A percentile compares a stretch with the other conserved stretches of the same genome.
phyloP scores from a whole-genome alignment of 1,284 basidiomycete genomes.

The Apiotrichum mycotoxinovorans region DNA sequence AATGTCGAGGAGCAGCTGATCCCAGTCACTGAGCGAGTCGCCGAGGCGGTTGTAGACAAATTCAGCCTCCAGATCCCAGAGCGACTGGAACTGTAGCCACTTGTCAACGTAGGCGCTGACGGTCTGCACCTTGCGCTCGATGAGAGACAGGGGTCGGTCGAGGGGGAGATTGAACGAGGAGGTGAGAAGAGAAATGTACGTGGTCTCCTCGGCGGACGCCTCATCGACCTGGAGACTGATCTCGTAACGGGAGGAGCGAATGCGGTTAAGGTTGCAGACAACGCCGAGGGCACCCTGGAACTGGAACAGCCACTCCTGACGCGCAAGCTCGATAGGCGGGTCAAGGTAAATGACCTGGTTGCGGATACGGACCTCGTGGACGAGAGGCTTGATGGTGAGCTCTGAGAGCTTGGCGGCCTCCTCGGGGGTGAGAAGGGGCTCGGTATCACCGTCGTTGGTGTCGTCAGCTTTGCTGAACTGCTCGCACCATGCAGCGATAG shows the following conservation, averaged over 20 bases:
- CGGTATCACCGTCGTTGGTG: conserved; percentile 68
- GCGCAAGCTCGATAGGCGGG: conserved; percentile 91
- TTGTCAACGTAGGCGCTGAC: conserved; percentile 88
- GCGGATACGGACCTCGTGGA: conserved; percentile 94
- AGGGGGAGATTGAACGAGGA: conserved; percentile 71
- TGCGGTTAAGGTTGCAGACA: conserved; percentile 80
- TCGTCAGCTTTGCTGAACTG: conserved; percentile 76
- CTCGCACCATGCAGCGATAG: conserved; percentile 80
- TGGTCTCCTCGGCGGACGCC: conserved; percentile 61
- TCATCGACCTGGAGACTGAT: conserved; percentile 82
- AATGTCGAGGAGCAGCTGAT: conserved; percentile 90
- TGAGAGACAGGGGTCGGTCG: conserved; percentile 74
- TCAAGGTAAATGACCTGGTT: conserved; percentile 98
- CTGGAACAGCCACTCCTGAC: conserved; percentile 85
- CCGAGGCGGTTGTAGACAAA: conserved; percentile 90
- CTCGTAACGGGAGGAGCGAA: conserved; percentile 93
- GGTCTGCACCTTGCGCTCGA: conserved; percentile 72
- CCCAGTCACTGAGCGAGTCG: conserved; percentile 88
- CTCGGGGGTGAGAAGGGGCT: conserved; percentile 27
- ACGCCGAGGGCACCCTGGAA: conserved; percentile 84
- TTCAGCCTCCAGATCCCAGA: conserved; percentile 98
- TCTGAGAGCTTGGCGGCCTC: conserved; percentile 7
- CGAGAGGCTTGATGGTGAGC: conserved; percentile 64
- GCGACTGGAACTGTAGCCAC: conserved; percentile 97
- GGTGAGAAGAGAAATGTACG: conserved; percentile 77